Base-by-base conservation (phyloP, 2,329 filamentous ascomycete species). In the Didymella lethalis region DNA sequence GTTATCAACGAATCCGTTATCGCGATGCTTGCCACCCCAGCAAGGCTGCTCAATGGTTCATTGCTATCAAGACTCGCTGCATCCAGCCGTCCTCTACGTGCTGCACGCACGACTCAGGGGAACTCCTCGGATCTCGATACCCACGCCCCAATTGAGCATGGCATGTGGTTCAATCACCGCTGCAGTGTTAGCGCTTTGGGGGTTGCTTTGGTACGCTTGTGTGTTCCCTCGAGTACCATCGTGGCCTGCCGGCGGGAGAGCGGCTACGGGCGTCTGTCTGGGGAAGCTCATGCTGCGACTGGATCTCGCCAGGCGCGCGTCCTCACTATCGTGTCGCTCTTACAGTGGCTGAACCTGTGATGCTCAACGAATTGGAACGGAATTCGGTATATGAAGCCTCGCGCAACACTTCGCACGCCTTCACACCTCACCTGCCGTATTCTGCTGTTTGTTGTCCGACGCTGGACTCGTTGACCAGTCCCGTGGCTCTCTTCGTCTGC, bases 311-410 rank as follows among this genome's bases (percentile, higher is more conserved):
- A 31, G 40, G 47, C 55, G 43, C 53, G 61, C 62, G 31, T 47
- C 52, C 57, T 44, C 41, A 43, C 43, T 56, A 65, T 69, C 71
- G 68, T 71, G 70, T 66, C 70, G 49, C 57, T 51, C 49, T 28
- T 18, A 59, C 58, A 70, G 53, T 72, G 66, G 66, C 60, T 57
- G 56, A 55, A 53, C 51, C 55, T 44, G 48, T 34, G 44, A 23
- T 28, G n/a, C 60, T 51, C 60, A 32, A 58, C 68, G 61, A 73
- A 57, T 70, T 68, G 67, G 71, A 70, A 70, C 64, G 71, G 16
- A 66, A 67, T 70, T 72, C 70, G 68, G 67, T 72, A 66, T 70
- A 61, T 50, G 54, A 57, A 51, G 59, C 59, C 48, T 60, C 53
- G 62, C 61, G 50, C 68, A 64, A 67, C 65, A 60, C 57, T 61